Conservation (phyloP, 345 rosid species). For the Ceriops zippeliana region DNA sequence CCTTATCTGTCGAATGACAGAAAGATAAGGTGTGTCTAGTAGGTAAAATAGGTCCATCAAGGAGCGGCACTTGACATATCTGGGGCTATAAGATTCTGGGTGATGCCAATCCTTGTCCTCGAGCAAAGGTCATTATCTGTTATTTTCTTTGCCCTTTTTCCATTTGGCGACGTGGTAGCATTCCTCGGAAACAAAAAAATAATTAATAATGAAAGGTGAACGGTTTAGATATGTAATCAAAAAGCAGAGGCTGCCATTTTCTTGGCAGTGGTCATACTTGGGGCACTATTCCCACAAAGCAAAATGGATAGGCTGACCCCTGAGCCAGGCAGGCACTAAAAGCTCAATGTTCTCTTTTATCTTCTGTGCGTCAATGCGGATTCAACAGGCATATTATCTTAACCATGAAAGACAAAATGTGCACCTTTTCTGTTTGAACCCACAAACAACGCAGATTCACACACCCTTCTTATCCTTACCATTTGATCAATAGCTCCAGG, state of each 20-base stretch:
- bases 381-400: no score
- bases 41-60: conserved; percentile 38
- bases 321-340: background rate
- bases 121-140: conserved; percentile 25
- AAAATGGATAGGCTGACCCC: conserved; percentile 18
- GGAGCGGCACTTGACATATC: conserved; percentile 7
- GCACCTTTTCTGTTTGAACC: background rate
- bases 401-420: no score
- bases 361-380: no score
- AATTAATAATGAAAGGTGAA: background rate
- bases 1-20: conserved; percentile 35
- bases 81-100: conserved; percentile 8
- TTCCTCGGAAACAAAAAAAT: conserved; percentile 5
- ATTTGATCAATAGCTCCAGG: background rate
- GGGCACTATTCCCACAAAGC: conserved; percentile 12
- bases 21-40: conserved; percentile 29
- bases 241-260: conserved; percentile 32
- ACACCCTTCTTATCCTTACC: background rate
- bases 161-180: conserved; percentile 11
- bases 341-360: background rate
- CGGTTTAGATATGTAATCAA: background rate
- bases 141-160: conserved; percentile 3
- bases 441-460: background rate
- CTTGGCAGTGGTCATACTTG: conserved; percentile 7
- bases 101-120: conserved; percentile 19